Conservation (phyloP, 2,329 filamentous ascomycete genomes). For the Stromatinia cepivora region DNA sequence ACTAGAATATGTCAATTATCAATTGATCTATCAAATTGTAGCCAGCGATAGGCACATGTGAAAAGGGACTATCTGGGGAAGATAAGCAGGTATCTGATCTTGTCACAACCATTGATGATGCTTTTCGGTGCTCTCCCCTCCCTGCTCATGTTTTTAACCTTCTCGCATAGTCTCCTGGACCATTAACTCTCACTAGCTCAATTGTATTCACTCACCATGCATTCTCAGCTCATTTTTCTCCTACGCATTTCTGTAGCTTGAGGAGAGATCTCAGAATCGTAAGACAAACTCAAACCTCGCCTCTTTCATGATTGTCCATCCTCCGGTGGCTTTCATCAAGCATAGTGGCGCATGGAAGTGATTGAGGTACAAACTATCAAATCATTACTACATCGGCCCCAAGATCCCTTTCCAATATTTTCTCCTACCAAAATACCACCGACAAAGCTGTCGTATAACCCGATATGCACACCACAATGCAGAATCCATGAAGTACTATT, state of each 20-base stretch:
- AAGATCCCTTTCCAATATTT: conserved; percentile 14
- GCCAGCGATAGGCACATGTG: neutral
- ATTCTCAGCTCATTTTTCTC: neutral
- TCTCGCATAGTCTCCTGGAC: neutral
- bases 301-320: too few relatives aligned
- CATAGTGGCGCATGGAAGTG: neutral
- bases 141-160: neutral
- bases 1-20: conserved; percentile 13
- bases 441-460: conserved; percentile 21
- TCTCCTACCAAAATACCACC: conserved; percentile 3
- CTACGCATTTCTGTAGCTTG: neutral
- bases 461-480: conserved; percentile 19
- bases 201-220: neutral
- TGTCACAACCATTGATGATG: neutral
- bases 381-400: conserved; percentile 3
- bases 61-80: neutral
- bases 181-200: neutral
- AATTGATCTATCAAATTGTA: conserved; percentile 9
- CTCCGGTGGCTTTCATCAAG: conserved; percentile 5
- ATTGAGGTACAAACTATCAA: neutral
- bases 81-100: neutral
- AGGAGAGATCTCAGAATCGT: neutral
- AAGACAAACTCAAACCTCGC: conserved; percentile 1
- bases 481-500: conserved; percentile 14
- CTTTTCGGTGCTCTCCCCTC: neutral